These are phyloP conservation scores for Castanea crenata DNA, from an alignment of 306 rosid species.

Conservation along the genomic window DNA sequence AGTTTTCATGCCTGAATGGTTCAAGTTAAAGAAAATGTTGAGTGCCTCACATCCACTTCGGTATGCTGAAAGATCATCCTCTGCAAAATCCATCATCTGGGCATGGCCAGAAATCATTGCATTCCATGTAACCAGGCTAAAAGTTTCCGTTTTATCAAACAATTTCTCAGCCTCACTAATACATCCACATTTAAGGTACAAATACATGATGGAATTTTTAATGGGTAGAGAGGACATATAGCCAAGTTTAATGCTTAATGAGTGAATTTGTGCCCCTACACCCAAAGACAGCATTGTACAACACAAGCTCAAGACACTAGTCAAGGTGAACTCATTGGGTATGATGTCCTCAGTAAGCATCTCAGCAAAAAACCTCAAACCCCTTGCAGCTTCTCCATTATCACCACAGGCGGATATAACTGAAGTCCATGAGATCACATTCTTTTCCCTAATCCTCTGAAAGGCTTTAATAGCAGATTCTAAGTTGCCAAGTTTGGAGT, in stretches of 20 bases:
- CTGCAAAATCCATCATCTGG: conserved; percentile 62
- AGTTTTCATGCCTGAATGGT: conserved; percentile 60
- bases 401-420: conserved; percentile 71
- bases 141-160: conserved; percentile 50
- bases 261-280: conserved; percentile 67
- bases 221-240: conserved; percentile 50
- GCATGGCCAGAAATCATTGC: conserved; percentile 84
- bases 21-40: conserved; percentile 48
- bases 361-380: conserved; percentile 52
- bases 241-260: conserved; percentile 59
- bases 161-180: conserved; percentile 58
- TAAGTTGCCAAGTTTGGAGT: conserved; percentile 62
- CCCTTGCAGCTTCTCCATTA: conserved; percentile 55
- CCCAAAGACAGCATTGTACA: conserved; percentile 47
- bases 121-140: conserved; percentile 79
- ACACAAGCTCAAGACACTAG: conserved; percentile 70
- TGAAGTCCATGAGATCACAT: conserved; percentile 87
- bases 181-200: conserved; percentile 73
- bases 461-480: conserved; percentile 55
- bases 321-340: conserved; percentile 79
- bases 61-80: conserved; percentile 55
- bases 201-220: conserved; percentile 61
- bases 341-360: conserved; percentile 55
- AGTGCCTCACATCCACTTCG: conserved; percentile 70
- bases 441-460: conserved; percentile 49